Evolutionary conservation across 73 alveolate genomes (phyloP).

Genomic region (Tetrahymena elliotti): DNA sequence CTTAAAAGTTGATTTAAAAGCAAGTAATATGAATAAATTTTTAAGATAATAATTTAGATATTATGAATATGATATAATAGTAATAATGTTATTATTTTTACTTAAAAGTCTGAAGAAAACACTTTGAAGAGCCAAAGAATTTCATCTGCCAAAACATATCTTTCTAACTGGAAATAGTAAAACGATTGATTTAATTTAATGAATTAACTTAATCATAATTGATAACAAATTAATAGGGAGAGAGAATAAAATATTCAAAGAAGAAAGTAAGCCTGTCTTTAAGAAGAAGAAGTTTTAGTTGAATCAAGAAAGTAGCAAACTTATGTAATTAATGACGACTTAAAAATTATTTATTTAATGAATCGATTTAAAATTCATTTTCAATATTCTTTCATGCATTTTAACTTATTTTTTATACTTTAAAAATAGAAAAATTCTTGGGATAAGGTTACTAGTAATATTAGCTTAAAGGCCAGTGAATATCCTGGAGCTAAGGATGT

Average conservation of each 20-base stretch:
- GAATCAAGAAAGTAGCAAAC: not conserved
- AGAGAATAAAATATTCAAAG: not conserved
- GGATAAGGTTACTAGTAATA: constrained; percentile 27
- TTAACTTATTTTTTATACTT: not conserved
- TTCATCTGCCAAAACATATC: not conserved
- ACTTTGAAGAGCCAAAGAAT: not conserved
- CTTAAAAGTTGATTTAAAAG: not conserved
- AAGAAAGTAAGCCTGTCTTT: not conserved
- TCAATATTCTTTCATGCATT: too few species aligned
- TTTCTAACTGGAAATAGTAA: not conserved
- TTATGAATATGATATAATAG: too few species aligned
- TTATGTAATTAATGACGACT: not conserved
- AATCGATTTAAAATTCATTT: too few species aligned
- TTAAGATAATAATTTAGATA: too few species aligned
- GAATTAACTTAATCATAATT: not conserved
- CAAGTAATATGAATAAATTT: not conserved
- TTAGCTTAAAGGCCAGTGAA: constrained; percentile 37
- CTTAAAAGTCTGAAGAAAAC: not conserved
- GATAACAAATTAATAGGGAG: not conserved
- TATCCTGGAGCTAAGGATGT: constrained; percentile 36
- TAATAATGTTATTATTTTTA: not conserved
- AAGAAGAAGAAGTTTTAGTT: not conserved
- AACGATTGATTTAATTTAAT: not conserved
- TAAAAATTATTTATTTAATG: too few species aligned
- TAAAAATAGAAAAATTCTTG: constrained; percentile 22